These are phyloP conservation scores for Epichloe gansuensis DNA, from an alignment of 2,329 filamentous ascomycete species.

Conservation along the genomic window DNA sequence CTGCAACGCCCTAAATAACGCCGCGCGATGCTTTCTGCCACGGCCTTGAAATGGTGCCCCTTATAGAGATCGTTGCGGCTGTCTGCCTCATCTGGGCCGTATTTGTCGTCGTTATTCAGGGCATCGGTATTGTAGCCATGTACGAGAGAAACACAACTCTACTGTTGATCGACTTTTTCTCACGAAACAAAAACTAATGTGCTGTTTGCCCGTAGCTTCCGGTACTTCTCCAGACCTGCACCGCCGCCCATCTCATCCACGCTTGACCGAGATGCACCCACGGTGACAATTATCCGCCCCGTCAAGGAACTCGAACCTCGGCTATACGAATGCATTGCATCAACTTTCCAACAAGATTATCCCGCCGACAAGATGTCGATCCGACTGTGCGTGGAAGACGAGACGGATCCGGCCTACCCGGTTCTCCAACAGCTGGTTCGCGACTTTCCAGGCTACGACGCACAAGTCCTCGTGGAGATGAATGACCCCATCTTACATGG, in stretches of 20 bases:
- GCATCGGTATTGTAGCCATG: slow-evolving; percentile 44
- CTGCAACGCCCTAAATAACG: not conserved
- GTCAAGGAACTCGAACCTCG: slow-evolving; percentile 84
- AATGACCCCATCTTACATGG: slow-evolving; percentile 61
- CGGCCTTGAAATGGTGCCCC: slow-evolving; percentile 14
- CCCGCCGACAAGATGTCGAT: slow-evolving; percentile 64
- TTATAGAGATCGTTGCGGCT: slow-evolving; percentile 28
- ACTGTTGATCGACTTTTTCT: not conserved
- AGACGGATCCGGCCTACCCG: slow-evolving; percentile 63
- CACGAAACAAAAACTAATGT: not conserved
- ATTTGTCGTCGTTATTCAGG: slow-evolving; percentile 39
- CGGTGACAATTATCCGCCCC: slow-evolving; percentile 83
- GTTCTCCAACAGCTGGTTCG: slow-evolving; percentile 56
- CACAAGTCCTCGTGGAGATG: slow-evolving; percentile 63
- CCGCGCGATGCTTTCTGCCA: slow-evolving; percentile 5
- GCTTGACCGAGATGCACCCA: slow-evolving; percentile 47
- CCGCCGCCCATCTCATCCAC: slow-evolving; percentile 37
- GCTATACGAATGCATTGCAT: slow-evolving; percentile 83
- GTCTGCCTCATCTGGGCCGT: slow-evolving; percentile 40
- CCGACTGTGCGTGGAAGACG: slow-evolving; percentile 67
- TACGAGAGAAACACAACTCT: slow-evolving; percentile 18
- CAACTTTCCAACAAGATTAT: slow-evolving; percentile 74
- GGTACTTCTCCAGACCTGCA: slow-evolving; percentile 37
- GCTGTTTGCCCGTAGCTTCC: slow-evolving; percentile 26
- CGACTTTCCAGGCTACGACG: slow-evolving; percentile 62